phyloP scores from a whole-genome alignment of 129 eudicot species.

The Artemisia tridentata region DNA sequence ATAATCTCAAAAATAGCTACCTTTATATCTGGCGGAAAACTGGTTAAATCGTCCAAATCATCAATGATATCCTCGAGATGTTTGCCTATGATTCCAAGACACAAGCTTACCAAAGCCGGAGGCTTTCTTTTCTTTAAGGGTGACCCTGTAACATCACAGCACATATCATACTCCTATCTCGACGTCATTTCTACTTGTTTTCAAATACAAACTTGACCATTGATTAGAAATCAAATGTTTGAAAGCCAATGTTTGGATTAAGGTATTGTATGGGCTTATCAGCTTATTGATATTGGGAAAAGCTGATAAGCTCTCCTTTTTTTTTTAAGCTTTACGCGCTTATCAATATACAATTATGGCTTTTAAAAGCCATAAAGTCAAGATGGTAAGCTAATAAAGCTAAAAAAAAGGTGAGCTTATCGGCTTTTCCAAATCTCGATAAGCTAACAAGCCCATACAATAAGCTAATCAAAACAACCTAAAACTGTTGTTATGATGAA shows the following conservation, averaged over 20 bases:
- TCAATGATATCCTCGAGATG: constrained; percentile 80
- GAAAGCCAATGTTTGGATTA: too few species aligned
- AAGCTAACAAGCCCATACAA: too few species aligned
- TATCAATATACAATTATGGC: too few species aligned
- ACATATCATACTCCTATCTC: constrained; percentile 9
- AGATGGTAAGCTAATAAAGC: too few species aligned
- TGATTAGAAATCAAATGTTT: too few species aligned
- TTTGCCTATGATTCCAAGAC: constrained; percentile 65
- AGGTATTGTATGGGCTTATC: not conserved
- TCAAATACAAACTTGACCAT: too few species aligned
- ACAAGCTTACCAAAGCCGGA: constrained; percentile 74
- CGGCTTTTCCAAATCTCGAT: too few species aligned
- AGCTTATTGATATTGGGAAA: not conserved
- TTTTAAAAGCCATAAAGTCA: too few species aligned
- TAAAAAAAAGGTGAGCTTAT: too few species aligned
- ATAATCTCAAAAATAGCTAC: constrained; percentile 20
- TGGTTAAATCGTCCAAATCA: constrained; percentile 55
- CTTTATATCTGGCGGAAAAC: constrained; percentile 72
- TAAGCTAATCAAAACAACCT: too few species aligned
- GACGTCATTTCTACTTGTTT: not conserved
- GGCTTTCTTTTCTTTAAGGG: constrained; percentile 46
- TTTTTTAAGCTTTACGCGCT: too few species aligned
- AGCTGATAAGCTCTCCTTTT: not conserved
- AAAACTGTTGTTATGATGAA: not conserved
- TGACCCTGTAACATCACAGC: constrained; percentile 44